phyloP scores from a whole-genome alignment of 345 rosid species.

The Viola odorata region DNA sequence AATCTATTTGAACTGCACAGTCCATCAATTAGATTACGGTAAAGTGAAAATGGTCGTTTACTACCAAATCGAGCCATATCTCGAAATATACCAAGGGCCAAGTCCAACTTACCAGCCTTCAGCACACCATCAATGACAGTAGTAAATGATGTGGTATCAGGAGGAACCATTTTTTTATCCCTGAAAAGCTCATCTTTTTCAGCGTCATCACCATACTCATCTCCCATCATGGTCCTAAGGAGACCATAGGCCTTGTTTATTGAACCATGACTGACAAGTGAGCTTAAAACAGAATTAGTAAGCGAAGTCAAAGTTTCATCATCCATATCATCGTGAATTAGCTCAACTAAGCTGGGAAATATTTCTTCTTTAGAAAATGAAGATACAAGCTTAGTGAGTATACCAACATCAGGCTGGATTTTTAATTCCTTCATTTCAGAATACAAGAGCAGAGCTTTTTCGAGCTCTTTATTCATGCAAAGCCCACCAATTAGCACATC shows the following conservation, averaged over 20 bases:
- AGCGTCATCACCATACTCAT: slow-evolving; percentile 17
- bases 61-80: slow-evolving; percentile 46
- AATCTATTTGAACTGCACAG: slow-evolving; percentile 62
- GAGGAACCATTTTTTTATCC: slow-evolving; percentile 31
- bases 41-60: slow-evolving; percentile 35
- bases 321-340: slow-evolving; percentile 40
- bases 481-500: slow-evolving; percentile 71
- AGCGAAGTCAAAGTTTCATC: slow-evolving; percentile 40
- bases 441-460: slow-evolving; percentile 52
- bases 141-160: slow-evolving; percentile 38
- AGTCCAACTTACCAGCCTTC: slow-evolving; percentile 44
- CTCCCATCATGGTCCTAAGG: slow-evolving; percentile 38
- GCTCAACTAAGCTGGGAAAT: slow-evolving; percentile 31
- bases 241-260: slow-evolving; percentile 50
- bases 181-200: slow-evolving; percentile 28
- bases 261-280: slow-evolving; percentile 30
- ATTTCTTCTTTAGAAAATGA: slow-evolving; percentile 50
- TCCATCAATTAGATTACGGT: slow-evolving; percentile 50
- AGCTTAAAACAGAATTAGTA: slow-evolving; percentile 41
- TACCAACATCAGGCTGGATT: slow-evolving; percentile 45
- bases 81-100: slow-evolving; percentile 51
- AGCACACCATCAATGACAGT: slow-evolving; percentile 49
- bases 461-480: slow-evolving; percentile 44
- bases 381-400: slow-evolving; percentile 51
- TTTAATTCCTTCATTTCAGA: slow-evolving; percentile 52